These are phyloP conservation scores for Striga hermonthica DNA, from an alignment of 305 asterid genomes.

Conservation along the genomic window DNA sequence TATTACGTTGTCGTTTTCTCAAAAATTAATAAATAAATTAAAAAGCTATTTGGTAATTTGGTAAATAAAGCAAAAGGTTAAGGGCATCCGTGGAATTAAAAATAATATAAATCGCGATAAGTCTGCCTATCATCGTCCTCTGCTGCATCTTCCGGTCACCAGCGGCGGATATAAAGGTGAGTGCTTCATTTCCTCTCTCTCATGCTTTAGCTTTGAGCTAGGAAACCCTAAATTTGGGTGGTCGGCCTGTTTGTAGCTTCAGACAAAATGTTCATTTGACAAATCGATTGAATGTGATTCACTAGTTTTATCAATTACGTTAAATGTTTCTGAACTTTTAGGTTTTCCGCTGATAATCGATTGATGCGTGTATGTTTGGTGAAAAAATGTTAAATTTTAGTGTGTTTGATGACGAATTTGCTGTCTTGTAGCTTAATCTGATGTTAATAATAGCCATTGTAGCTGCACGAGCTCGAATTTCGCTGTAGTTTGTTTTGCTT, in stretches of 20 bases:
- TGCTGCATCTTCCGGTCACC: slow-evolving; percentile 41
- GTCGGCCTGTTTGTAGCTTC: background rate
- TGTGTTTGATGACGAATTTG: slow-evolving; percentile 29
- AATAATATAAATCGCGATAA: slow-evolving; percentile 29
- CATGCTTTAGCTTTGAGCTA: slow-evolving; percentile 31
- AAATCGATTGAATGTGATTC: slow-evolving; percentile 24
- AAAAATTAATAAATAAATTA: background rate
- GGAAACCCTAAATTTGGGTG: slow-evolving; percentile 43
- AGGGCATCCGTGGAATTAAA: slow-evolving; percentile 30
- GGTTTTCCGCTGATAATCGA: slow-evolving; percentile 23
- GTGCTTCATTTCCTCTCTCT: slow-evolving; percentile 35
- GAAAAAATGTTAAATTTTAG: background rate
- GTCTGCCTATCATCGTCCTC: slow-evolving; percentile 31
- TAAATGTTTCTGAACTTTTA: slow-evolving; percentile 9
- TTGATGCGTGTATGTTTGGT: slow-evolving; percentile 20
- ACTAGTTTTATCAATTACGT: slow-evolving; percentile 19
- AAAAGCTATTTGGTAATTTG: slow-evolving; percentile 23
- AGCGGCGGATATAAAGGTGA: slow-evolving; percentile 41
- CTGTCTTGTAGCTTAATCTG: slow-evolving; percentile 23
- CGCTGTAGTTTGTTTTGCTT: slow-evolving; percentile 26
- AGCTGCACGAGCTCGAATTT: slow-evolving; percentile 6
- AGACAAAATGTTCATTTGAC: background rate
- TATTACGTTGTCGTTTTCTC: slow-evolving; percentile 14
- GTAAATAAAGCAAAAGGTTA: slow-evolving; percentile 26
- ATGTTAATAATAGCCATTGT: slow-evolving; percentile 30